Evolutionary conservation across 2,329 filamentous ascomycete species (phyloP).

Genomic region (Diplocarpon mali): DNA sequence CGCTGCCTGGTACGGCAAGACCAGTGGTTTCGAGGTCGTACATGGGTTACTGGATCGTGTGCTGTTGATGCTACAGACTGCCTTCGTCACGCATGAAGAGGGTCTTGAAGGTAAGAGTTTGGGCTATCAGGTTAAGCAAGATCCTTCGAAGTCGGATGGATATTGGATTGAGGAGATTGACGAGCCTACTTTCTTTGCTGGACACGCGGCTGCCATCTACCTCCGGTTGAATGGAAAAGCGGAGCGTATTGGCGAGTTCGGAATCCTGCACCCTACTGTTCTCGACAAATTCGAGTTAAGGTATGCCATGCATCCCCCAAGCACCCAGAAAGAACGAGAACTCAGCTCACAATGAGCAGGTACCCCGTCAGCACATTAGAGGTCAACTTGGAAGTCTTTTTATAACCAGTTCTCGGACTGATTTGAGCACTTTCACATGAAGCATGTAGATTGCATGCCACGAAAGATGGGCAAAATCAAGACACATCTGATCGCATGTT

Average conservation of each 20-base stretch:
- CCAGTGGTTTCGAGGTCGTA: conserved; percentile 86
- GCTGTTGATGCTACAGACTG: conserved; percentile 80
- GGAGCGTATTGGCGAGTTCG: conserved; percentile 74
- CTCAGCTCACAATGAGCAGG: conserved; percentile 32
- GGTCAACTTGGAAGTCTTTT: conserved; percentile 87
- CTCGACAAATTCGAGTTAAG: conserved; percentile 87
- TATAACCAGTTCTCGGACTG: conserved; percentile 37
- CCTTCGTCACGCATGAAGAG: conserved; percentile 69
- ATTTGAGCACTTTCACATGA: background rate
- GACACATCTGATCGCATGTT: conserved; percentile 4
- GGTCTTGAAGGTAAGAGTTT: conserved; percentile 41
- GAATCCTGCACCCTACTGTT: conserved; percentile 86
- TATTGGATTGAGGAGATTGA: conserved; percentile 96
- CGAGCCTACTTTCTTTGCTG: conserved; percentile 83
- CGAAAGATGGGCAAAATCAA: conserved; percentile 10
- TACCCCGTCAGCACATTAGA: conserved; percentile 91
- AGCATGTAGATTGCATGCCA: conserved; percentile 15
- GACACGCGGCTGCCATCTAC: conserved; percentile 78
- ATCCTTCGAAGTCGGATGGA: conserved; percentile 50
- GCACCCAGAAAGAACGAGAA: background rate
- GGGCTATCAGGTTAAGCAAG: conserved; percentile 41
- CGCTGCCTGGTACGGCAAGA: conserved; percentile 92
- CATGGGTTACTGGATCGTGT: conserved; percentile 89
- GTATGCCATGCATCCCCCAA: conserved; percentile 39
- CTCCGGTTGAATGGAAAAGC: conserved; percentile 65